A percentile compares a stretch with the other conserved stretches of the same genome.
phyloP scores from a whole-genome alignment of 2,329 filamentous ascomycete genomes.

The Venturia pyrina region DNA sequence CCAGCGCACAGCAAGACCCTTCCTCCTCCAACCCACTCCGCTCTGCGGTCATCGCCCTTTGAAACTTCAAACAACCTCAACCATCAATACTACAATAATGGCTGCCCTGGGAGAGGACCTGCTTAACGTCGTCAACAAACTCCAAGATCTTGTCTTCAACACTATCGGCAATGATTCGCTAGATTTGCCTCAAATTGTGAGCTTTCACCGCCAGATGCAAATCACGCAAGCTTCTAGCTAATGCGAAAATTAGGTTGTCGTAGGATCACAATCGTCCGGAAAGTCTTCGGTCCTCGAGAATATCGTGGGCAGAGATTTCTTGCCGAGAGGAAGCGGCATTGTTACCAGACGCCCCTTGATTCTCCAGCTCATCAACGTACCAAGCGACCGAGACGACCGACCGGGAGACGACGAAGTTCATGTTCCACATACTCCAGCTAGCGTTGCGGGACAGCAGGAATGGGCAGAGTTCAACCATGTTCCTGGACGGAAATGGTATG shows the following conservation, averaged over 20 bases:
- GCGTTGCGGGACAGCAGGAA: slow-evolving; percentile 54
- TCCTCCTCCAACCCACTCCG: background rate
- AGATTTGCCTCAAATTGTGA: slow-evolving; percentile 91
- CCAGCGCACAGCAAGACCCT: background rate
- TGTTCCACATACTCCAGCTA: slow-evolving; percentile 67
- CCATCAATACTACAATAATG: slow-evolving; percentile 43
- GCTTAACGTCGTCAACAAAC: slow-evolving; percentile 90
- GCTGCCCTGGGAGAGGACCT: slow-evolving; percentile 92
- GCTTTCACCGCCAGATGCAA: background rate
- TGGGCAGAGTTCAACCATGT: slow-evolving; percentile 98
- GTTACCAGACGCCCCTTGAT: slow-evolving; percentile 91
- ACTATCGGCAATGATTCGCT: slow-evolving; percentile 98
- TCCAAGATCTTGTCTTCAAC: slow-evolving; percentile 98
- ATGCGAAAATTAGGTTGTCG: slow-evolving; percentile 62
- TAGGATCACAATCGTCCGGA: slow-evolving; percentile 94
- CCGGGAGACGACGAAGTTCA: slow-evolving; percentile 54
- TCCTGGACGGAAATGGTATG: slow-evolving; percentile 76
- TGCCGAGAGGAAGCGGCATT: slow-evolving; percentile 92
- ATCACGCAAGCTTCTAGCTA: slow-evolving; percentile 6
- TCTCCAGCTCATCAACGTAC: slow-evolving; percentile 95
- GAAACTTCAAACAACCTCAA: background rate
- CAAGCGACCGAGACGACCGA: slow-evolving; percentile 60
- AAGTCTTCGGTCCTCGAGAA: slow-evolving; percentile 99
- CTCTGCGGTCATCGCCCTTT: background rate
- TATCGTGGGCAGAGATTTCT: slow-evolving; percentile 93